Evolutionary conservation across 225 moss, liverwort and hornwort genomes (phyloP), one percentile per base, ranked within the genome.

Genomic region (Thuidium tamariscinum): DNA sequence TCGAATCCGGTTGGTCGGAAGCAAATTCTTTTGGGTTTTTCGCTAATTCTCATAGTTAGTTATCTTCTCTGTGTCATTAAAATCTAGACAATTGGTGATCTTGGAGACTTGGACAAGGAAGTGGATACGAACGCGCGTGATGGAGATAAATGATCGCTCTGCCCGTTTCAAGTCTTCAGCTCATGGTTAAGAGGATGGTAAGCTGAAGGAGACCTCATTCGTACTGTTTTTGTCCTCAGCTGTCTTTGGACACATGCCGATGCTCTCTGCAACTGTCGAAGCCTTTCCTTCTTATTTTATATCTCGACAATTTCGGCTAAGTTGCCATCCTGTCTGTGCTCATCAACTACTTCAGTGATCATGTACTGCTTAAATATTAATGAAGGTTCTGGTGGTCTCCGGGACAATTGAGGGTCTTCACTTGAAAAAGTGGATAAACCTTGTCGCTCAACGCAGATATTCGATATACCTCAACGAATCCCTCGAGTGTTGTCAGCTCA

Each of bases 1-100:
- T 93, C 92, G 92, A 95, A 92, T 95, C 93, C 94, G 92, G 94
- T 92, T 92, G 93, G 92, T 92, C 94, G 94, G 79, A 87, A 7
- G 5, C 8, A 8, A n/a, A 0, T 12, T 27, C 0, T 13, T 59
- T 20, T 30, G 2, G 3, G 8, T 29, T 10, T 20, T 26, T 10
- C n/a, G 6, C 16, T 22, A n/a, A 22, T n/a, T n/a, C 51, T 51
- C 74, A 5, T 21, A 20, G 49, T 32, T 51, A 7, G 19, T 17
- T 22, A 22, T 34, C 51, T 5, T 22, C 74, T 20, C 49, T 21
- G 12, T 74, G 74, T 34, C 19, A 51, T 74, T 34, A 12, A 32
- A 74, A 21, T 7, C 13, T 73, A 48, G 48, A 32, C 73, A 18
- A 30, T 48, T 30, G 1, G 21, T 34, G 21, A 51, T 14, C 52